Evolutionary conservation across 306 rosid genomes (phyloP).

Genomic region (Quillaja saponaria): DNA sequence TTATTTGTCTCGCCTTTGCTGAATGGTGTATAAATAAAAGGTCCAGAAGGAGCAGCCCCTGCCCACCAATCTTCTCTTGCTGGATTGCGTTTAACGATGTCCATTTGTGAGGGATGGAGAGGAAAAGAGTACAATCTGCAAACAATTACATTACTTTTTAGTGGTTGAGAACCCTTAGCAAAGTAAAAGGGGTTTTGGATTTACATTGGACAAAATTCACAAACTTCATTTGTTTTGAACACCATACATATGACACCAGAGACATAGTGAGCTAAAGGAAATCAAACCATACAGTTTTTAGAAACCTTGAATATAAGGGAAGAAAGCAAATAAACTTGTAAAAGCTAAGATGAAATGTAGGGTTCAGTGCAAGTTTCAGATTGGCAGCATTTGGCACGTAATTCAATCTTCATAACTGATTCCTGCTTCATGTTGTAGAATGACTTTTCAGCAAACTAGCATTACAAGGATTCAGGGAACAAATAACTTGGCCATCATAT

Average conservation of each 20-base stretch:
- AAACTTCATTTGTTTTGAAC: no score
- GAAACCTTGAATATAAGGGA: not conserved
- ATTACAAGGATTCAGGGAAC: constrained; percentile 8
- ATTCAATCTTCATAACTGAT: not conserved
- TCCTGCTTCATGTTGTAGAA: not conserved
- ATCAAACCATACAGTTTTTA: no score
- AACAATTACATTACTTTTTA: constrained; percentile 9
- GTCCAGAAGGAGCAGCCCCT: constrained; percentile 90
- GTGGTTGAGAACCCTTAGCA: no score
- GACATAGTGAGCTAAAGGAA: no score
- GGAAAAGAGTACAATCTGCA: constrained; percentile 91
- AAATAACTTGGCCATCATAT: constrained; percentile 2
- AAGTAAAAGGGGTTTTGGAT: no score
- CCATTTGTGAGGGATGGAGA: constrained; percentile 77
- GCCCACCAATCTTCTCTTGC: constrained; percentile 99
- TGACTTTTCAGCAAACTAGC: constrained; percentile 9
- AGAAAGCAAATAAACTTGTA: constrained; percentile 8
- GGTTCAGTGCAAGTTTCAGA: constrained; percentile 5
- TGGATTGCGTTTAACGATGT: constrained; percentile 85
- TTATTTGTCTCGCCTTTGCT: constrained; percentile 85
- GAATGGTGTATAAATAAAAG: constrained; percentile 95
- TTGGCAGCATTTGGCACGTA: constrained; percentile 9
- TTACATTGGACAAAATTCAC: no score
- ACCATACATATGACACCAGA: no score
- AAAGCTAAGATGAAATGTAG: constrained; percentile 6